Base-by-base conservation (phyloP, 805 yeast genomes). In the Lipomyces orientalis region DNA sequence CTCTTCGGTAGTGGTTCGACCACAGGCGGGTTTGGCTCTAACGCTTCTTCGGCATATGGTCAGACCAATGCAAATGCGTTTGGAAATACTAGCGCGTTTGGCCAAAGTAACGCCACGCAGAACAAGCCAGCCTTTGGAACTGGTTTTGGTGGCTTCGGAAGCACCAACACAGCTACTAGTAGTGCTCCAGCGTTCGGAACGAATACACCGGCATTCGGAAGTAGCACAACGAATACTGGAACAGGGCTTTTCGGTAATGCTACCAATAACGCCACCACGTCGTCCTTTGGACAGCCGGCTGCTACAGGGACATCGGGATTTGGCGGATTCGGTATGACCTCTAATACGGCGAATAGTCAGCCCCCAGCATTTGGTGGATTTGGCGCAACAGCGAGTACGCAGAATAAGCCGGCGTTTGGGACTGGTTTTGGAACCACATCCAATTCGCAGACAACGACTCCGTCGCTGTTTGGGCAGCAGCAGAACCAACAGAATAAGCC, bases 11-110 rank as follows among this genome's bases (percentile, higher is more conserved):
- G 37, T 35, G 56, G 54, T 58, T 54, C 58, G 49, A 62, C 57
- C 31, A 63, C 73, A 5, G 56, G 61, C 43, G 68, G 61, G 7
- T 65, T 66, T 63, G 75, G 74, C 10, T 75, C 72, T 69, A 76
- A 70, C 69, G 69, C 73, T 12, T 61, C 73, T 58, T 67, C 81
- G 0, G 74, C 80, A 12, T 81, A 85, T 78, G 87, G 86, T 49
- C 73, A 80, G 63, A 68, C 79, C 22, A 80, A 79, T 60, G 76
- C 70, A 5, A 54, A 64, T 31, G 29, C 63, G 9, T 55, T 60
- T 55, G 74, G 79, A 46, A 87, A 86, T 1, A 34, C 68, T 37
- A 64, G 67, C 37, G 35, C 77, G 5, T 77, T 76, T 25, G 81
- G 79, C 35, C 81, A 83, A 49, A 62, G 39, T 22, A 62, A 10